These are phyloP conservation scores for Scleroderma bovista DNA, from an alignment of 768 basidiomycete genomes.

Conservation along the genomic window DNA sequence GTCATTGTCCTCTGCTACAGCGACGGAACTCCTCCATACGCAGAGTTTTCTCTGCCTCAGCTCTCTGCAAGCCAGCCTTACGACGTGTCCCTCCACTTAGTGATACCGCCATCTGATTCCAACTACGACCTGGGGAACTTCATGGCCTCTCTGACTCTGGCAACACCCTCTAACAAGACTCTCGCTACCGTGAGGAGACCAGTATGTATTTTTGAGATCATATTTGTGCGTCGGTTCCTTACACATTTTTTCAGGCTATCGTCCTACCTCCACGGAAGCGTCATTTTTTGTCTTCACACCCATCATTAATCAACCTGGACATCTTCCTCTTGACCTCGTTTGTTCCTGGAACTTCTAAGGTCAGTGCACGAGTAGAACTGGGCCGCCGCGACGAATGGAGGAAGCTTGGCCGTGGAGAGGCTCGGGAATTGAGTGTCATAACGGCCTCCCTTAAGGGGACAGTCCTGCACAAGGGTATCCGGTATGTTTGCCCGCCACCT, in stretches of 20 bases:
- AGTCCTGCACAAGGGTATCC: slow-evolving; percentile 61
- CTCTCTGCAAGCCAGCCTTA: slow-evolving; percentile 65
- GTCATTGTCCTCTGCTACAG: slow-evolving; percentile 31
- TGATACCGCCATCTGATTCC: slow-evolving; percentile 57
- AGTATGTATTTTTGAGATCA: slow-evolving; percentile 38
- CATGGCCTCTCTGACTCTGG: slow-evolving; percentile 65
- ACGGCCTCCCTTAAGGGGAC: slow-evolving; percentile 57
- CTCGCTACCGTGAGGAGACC: slow-evolving; percentile 56
- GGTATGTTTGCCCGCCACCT: slow-evolving; percentile 41
- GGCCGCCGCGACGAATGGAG: slow-evolving; percentile 75
- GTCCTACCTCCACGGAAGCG: slow-evolving; percentile 38
- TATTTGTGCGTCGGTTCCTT: slow-evolving; percentile 3
- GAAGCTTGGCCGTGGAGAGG: slow-evolving; percentile 60
- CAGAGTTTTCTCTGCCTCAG: slow-evolving; percentile 43
- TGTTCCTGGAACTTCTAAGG: slow-evolving; percentile 38
- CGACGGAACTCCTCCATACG: slow-evolving; percentile 61
- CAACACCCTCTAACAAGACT: slow-evolving; percentile 57
- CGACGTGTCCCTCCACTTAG: slow-evolving; percentile 61
- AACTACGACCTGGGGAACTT: slow-evolving; percentile 81
- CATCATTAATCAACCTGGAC: slow-evolving; percentile 41
- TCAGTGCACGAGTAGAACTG: slow-evolving; percentile 61
- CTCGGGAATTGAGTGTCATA: slow-evolving; percentile 65
- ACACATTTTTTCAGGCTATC: slow-evolving; percentile 46
- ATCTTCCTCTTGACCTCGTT: slow-evolving; percentile 57
- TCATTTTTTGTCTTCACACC: slow-evolving; percentile 34